Evolutionary conservation across 2,329 filamentous ascomycete genomes (phyloP).

Genomic region (Fusarium sp.): DNA sequence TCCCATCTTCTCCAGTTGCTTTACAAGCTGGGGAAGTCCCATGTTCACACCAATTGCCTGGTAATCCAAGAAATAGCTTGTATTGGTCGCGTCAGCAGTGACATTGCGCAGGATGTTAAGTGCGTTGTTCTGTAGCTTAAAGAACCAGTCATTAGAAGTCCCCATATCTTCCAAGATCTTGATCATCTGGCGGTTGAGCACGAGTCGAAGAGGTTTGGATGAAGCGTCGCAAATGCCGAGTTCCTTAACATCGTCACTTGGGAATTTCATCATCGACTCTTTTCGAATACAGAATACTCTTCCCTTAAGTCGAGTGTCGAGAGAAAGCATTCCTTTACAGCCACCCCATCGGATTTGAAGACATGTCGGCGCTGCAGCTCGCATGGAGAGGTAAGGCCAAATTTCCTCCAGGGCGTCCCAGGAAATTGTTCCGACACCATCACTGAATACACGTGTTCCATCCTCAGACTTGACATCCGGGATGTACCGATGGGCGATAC

Average conservation of each 20-base stretch:
- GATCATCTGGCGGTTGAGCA: conserved; percentile 83
- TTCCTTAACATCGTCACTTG: conserved; percentile 63
- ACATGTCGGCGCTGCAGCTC: conserved; percentile 67
- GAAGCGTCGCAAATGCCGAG: conserved; percentile 80
- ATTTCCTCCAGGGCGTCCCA: conserved; percentile 68
- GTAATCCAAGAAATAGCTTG: conserved; percentile 73
- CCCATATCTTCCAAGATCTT: conserved; percentile 88
- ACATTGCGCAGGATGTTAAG: conserved; percentile 70
- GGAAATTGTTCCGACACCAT: conserved; percentile 83
- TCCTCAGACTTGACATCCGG: conserved; percentile 64
- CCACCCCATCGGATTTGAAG: conserved; percentile 82
- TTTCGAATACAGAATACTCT: conserved; percentile 71
- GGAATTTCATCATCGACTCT: conserved; percentile 84
- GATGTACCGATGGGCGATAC: conserved; percentile 54
- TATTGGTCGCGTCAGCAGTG: conserved; percentile 69
- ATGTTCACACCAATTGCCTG: conserved; percentile 72
- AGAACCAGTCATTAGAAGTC: conserved; percentile 69
- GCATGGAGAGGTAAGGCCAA: conserved; percentile 65
- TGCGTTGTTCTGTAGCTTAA: conserved; percentile 72
- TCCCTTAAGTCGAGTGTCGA: conserved; percentile 72
- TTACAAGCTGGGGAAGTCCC: conserved; percentile 72
- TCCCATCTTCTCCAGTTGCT: conserved; percentile 66
- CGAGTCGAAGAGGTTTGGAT: conserved; percentile 74
- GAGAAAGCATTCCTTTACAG: conserved; percentile 81
- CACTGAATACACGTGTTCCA: conserved; percentile 75